Evolutionary conservation across 768 basidiomycete genomes (phyloP).

Genomic region (Phaffia australis): DNA sequence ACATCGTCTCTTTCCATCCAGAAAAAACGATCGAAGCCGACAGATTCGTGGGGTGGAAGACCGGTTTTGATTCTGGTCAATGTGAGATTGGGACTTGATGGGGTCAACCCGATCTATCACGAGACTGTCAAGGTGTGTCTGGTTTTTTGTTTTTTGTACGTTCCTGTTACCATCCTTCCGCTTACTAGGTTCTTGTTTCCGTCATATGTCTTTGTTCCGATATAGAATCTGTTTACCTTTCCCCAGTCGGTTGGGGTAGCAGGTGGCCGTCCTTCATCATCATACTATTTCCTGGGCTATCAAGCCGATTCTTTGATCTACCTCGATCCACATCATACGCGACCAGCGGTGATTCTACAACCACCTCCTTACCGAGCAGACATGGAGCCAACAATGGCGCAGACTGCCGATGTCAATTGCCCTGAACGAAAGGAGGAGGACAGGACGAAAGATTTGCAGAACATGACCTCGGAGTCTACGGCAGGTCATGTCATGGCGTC

Average conservation of each 20-base stretch:
- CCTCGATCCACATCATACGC: slow-evolving; percentile 40
- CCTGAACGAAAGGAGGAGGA: slow-evolving; percentile 40
- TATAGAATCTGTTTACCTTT: slow-evolving; percentile 72
- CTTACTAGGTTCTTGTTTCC: neutral
- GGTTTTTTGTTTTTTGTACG: neutral
- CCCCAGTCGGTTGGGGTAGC: slow-evolving; percentile 95
- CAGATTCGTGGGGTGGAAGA: slow-evolving; percentile 58
- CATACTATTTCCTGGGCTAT: slow-evolving; percentile 91
- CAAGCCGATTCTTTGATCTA: slow-evolving; percentile 69
- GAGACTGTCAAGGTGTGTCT: slow-evolving; percentile 60
- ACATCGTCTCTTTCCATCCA: slow-evolving; percentile 7
- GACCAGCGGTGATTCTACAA: slow-evolving; percentile 12
- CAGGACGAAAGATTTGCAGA: neutral
- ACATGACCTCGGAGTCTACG: slow-evolving; percentile 25
- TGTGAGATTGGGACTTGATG: slow-evolving; percentile 75
- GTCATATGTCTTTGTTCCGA: neutral
- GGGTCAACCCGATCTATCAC: slow-evolving; percentile 91
- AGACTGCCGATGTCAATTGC: neutral
- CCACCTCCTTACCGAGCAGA: slow-evolving; percentile 1
- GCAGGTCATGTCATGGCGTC: slow-evolving; percentile 30
- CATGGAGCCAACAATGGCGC: neutral
- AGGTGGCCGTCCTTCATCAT: slow-evolving; percentile 89
- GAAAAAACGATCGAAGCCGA: slow-evolving; percentile 6
- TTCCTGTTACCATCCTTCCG: neutral
- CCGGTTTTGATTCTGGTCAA: slow-evolving; percentile 80